Percentiles rank a stretch among this genome's conserved stretches.
phyloP scores from a whole-genome alignment of 2,329 filamentous ascomycete genomes.

The Plectosphaerella cucumerina region DNA sequence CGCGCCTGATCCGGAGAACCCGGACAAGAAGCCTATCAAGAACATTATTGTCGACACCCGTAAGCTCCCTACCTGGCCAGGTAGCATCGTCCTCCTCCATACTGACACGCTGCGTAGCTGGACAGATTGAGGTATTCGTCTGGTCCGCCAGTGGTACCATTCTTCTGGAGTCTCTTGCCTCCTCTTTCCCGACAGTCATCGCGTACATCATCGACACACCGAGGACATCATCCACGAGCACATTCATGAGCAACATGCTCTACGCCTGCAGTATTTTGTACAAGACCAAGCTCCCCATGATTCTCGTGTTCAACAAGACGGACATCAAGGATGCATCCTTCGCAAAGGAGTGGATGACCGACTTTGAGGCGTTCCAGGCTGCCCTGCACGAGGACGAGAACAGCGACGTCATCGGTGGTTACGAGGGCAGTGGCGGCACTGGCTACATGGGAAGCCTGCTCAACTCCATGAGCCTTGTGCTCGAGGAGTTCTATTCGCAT shows the following conservation, averaged over 20 bases:
- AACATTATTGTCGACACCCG: constrained; percentile 90
- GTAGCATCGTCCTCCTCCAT: background rate
- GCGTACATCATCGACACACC: constrained; percentile 98
- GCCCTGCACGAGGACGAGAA: constrained; percentile 79
- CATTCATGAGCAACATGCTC: constrained; percentile 99
- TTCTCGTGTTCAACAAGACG: constrained; percentile 98
- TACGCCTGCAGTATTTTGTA: constrained; percentile 98
- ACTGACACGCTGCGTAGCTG: constrained; percentile 39
- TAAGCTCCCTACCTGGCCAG: constrained; percentile 15
- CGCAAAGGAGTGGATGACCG: constrained; percentile 98
- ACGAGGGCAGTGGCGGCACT: constrained; percentile 69
- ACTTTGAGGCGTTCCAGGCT: constrained; percentile 92
- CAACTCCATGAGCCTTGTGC: constrained; percentile 96
- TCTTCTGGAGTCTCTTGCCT: constrained; percentile 85
- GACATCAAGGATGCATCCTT: constrained; percentile 89
- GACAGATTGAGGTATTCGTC: constrained; percentile 98
- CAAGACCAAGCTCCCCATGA: constrained; percentile 98
- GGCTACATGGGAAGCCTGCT: constrained; percentile 95
- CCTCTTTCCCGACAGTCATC: constrained; percentile 92
- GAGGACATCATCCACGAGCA: constrained; percentile 85
- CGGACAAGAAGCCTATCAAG: constrained; percentile 61
- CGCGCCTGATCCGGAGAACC: constrained; percentile 55
- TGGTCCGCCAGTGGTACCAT: constrained; percentile 97
- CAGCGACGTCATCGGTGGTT: constrained; percentile 68
- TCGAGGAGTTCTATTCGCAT: constrained; percentile 96